Evolutionary conservation across 2,329 filamentous ascomycete species (phyloP), one percentile per base, ranked within the genome.

Genomic region (Dothistroma pini): DNA sequence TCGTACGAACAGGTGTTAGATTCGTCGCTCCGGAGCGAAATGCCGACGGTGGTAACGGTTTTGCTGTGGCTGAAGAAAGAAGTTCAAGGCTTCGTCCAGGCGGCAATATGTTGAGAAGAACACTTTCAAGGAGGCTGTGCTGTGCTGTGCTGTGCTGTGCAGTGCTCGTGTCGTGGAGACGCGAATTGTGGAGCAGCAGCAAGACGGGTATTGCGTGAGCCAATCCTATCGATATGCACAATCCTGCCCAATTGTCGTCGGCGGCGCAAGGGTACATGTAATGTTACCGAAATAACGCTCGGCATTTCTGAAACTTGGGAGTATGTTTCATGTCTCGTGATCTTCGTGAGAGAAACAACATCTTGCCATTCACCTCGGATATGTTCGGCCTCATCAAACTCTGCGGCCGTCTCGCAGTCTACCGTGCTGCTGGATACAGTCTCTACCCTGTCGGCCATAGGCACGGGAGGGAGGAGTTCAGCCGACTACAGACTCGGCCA

Each of bases 391-490:
- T 53, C 29, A 29, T 53, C 31, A 32, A 31, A 11, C 51, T 53
- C 6, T 53, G 51, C 31, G 51, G 25, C 31, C 51, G 51, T 53
- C 51, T 53, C 29, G 51, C 51, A 16, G 31, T 53, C 16, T 53
- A 53, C 31, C 29, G 51, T 6, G 31, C 25, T 7, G 51, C 51
- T 12, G 51, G 25, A 11, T 53, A 53, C 51, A 53, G 51, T 35
- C 51, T 53, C 8, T 53, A 53, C 51, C 35, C 51, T 10, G 12
- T 53, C 51, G 51, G 51, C 11, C 51, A 53, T 29, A 53, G 35
- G n/a, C 51, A 53, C 31, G 51, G 51, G 35, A 12, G 51, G 16
- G 51, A 53, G 19, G 29, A 53, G 11, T 31, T 19, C 31, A 31
- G 22, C 10, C 25, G 16, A 16, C 31, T n/a, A 12, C 51, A 53